Evolutionary conservation across 1,284 basidiomycete species (phyloP), one percentile per base, ranked within the genome.

Genomic region (Irpex sp.): DNA sequence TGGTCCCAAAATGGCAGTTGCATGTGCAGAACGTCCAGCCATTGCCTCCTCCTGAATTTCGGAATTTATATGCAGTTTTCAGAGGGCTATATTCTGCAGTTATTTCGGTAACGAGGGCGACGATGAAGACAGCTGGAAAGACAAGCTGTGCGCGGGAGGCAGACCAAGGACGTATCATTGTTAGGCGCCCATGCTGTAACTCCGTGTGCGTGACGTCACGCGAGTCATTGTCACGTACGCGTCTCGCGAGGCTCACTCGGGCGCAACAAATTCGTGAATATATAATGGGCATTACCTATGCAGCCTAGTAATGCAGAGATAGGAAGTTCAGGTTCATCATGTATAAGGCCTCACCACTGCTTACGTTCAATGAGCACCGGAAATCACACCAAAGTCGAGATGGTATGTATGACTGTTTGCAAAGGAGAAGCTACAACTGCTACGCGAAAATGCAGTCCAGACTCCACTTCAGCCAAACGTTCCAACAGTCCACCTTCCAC

Each of bases 1-100:
- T 55, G 84, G 76, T 5, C 94, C 94, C 8, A 96, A 82, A 57
- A 95, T 89, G 17, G 91, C 87, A 63, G 80, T 78, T 17, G 86
- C 86, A 72, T 93, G 86, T 3, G 54, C 53, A n/a, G 64, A 46
- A 19, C 64, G 60, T 47, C 64, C 64, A 50, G 61, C 46, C 64
- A 65, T 65, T 9, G 37, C 50, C 26, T 39, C 8, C 56, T 50
- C 26, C 15, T 26, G 4, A n/a, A 13, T 53, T 47, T 31, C 50
- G 49, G 15, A 39, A 39, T 39, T 15, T 26, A 26, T 26, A 3
- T 26, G 21, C 21, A 26, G 21, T 26, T 26, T 1, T 3, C 1
- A 26, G 21, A 26, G 21, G 21, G 21, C 21, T 26, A 26, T 26
- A 26, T 26, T 26, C 21, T 26, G 21, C 21, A 26, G 21, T 3